These are phyloP conservation scores for Petasospora rhodanensis DNA, from an alignment of 1,139 yeast genomes.

Conservation along the genomic window DNA sequence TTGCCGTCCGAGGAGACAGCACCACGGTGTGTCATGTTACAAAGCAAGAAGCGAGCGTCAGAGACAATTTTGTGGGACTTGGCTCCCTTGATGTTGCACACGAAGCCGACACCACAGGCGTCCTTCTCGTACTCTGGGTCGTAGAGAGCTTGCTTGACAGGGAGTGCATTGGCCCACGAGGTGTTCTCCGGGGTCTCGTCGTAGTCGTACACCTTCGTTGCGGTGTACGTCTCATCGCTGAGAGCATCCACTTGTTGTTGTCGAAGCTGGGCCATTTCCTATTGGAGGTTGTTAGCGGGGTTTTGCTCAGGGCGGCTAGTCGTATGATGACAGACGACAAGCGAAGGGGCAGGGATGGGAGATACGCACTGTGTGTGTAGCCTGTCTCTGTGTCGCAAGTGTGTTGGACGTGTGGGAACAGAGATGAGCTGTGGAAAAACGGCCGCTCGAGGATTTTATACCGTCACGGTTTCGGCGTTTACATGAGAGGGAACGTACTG, in stretches of 20 bases:
- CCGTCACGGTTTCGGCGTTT: too few species aligned
- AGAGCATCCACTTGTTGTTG: slow-evolving; percentile 18
- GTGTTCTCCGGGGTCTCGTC: slow-evolving; percentile 71
- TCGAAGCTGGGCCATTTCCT: slow-evolving; percentile 13
- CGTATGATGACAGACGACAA: too few species aligned
- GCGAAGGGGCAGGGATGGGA: too few species aligned
- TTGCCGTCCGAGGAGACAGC: slow-evolving; percentile 96
- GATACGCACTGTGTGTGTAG: too few species aligned
- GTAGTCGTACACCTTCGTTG: slow-evolving; percentile 43
- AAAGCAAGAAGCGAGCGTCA: slow-evolving; percentile 80
- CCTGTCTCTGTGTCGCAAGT: too few species aligned
- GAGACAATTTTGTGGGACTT: slow-evolving; percentile 90
- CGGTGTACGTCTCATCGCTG: slow-evolving; percentile 18
- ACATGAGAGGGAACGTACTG: too few species aligned
- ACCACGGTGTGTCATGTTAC: slow-evolving; percentile 99
- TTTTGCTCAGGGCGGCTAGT: slow-evolving; percentile 1
- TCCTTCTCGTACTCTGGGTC: slow-evolving; percentile 94
- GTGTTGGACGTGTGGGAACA: too few species aligned
- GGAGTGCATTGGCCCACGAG: slow-evolving; percentile 91
- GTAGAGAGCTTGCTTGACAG: slow-evolving; percentile 83
- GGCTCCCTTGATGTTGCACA: slow-evolving; percentile 87
- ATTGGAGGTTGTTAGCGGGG: not conserved
- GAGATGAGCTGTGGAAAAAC: too few species aligned
- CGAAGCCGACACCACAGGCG: slow-evolving; percentile 98
- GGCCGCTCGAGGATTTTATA: too few species aligned